Percentiles rank a stretch among this genome's conserved stretches.
Conservation (phyloP, 1,284 basidiomycete genomes). For the Leucoagaricus sp. region DNA sequence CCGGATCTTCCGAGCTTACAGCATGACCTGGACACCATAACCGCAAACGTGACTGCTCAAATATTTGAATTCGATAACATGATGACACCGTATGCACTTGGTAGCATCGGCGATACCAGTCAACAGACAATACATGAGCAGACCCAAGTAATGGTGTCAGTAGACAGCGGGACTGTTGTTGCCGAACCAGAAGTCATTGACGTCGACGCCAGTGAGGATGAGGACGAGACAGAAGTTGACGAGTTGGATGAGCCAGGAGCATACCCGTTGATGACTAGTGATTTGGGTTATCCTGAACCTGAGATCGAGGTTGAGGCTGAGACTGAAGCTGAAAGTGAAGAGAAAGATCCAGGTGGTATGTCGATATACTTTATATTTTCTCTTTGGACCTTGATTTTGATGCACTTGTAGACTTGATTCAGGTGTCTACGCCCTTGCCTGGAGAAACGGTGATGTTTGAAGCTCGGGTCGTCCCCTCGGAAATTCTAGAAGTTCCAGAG, state of each 20-base stretch:
- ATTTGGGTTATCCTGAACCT: slow-evolving; percentile 8
- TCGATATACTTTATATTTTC: neutral
- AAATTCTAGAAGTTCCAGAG: neutral
- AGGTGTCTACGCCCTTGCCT: too few relatives aligned
- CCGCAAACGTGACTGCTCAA: neutral
- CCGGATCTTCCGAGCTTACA: neutral
- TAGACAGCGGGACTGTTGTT: too few relatives aligned
- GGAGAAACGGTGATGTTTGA: neutral
- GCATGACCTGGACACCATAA: neutral
- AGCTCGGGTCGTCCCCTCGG: neutral
- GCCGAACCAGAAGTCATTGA: neutral
- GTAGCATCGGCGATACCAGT: too few relatives aligned
- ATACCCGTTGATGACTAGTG: slow-evolving; percentile 15
- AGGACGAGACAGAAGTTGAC: slow-evolving; percentile 25
- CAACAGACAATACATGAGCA: neutral
- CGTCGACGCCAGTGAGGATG: neutral
- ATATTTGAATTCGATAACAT: neutral
- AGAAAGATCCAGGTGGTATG: neutral
- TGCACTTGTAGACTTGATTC: too few relatives aligned
- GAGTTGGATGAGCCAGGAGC: slow-evolving; percentile 16
- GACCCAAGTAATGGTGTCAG: neutral
- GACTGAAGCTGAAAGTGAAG: neutral
- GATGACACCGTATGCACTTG: neutral
- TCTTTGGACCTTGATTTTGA: too few relatives aligned
- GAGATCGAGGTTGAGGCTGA: too few relatives aligned